phyloP scores from a whole-genome alignment of 2,329 filamentous ascomycete genomes.

The Arthrinium phaeospermum region DNA sequence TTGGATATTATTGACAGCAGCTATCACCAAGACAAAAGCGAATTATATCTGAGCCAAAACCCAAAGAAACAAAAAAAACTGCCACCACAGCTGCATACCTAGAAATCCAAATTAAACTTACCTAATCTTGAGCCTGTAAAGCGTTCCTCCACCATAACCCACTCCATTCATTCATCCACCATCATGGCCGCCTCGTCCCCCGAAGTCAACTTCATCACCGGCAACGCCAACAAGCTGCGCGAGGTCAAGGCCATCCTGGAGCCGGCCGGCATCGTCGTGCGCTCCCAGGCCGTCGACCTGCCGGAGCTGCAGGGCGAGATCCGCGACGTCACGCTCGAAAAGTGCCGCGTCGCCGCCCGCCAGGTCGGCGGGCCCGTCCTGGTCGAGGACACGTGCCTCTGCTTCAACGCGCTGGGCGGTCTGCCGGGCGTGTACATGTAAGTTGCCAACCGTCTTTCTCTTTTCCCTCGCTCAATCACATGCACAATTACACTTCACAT shows the following conservation, averaged over 20 bases:
- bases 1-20: background rate
- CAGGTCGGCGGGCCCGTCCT: constrained; percentile 78
- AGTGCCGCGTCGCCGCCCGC: constrained; percentile 82
- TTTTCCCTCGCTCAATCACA: no score
- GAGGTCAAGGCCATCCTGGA: constrained; percentile 90
- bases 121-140: background rate
- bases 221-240: constrained; percentile 90
- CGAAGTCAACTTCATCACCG: constrained; percentile 87
- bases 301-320: constrained; percentile 91
- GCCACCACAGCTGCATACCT: background rate
- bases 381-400: constrained; percentile 94
- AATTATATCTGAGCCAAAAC: background rate
- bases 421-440: constrained; percentile 92
- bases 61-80: background rate
- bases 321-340: constrained; percentile 88
- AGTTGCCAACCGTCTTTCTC: no score
- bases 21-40: background rate
- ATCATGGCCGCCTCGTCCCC: constrained; percentile 1
- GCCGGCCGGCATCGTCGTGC: constrained; percentile 69
- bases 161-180: background rate
- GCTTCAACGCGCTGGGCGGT: constrained; percentile 89
- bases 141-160: background rate
- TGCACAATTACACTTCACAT: constrained; percentile 55
- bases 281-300: constrained; percentile 78
- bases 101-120: background rate